phyloP scores from a whole-genome alignment of 345 rosid genomes.

The Acer saccharum region DNA sequence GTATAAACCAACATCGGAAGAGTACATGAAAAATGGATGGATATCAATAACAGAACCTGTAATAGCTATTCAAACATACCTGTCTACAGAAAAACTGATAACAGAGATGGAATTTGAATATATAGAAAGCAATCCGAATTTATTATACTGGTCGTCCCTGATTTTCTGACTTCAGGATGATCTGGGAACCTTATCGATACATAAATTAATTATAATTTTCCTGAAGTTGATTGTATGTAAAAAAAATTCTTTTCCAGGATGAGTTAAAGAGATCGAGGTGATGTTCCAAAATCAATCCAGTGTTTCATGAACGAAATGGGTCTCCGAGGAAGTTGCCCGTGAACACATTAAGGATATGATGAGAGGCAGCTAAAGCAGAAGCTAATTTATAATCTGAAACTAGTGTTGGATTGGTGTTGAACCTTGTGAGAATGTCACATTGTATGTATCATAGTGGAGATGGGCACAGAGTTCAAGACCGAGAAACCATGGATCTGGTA shows the following conservation, averaged over 20 bases:
- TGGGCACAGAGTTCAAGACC: too few species aligned
- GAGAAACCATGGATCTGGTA: too few species aligned
- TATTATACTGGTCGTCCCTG: neutral
- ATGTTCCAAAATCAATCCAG: slow-evolving; percentile 31
- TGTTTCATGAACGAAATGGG: slow-evolving; percentile 36
- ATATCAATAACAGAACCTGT: neutral
- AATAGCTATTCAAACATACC: neutral
- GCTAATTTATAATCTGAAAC: too few species aligned
- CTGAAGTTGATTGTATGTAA: neutral
- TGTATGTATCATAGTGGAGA: too few species aligned
- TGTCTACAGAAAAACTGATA: neutral
- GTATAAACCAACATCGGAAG: slow-evolving; percentile 13
- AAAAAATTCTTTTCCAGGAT: slow-evolving; percentile 8
- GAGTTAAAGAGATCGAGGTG: slow-evolving; percentile 32
- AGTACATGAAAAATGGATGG: slow-evolving; percentile 25
- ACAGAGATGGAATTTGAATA: neutral
- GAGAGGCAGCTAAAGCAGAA: neutral
- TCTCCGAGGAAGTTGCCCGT: slow-evolving; percentile 27
- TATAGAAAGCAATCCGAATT: neutral
- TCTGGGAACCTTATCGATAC: neutral
- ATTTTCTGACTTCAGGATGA: neutral
- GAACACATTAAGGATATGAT: slow-evolving; percentile 22
- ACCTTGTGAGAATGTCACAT: too few species aligned
- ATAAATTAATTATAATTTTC: neutral
- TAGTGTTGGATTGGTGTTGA: neutral